Percentiles rank a stretch among this genome's conserved stretches.
These are phyloP conservation scores for Vigna unguiculata DNA, from an alignment of 306 rosid genomes.

Conservation along the genomic window DNA sequence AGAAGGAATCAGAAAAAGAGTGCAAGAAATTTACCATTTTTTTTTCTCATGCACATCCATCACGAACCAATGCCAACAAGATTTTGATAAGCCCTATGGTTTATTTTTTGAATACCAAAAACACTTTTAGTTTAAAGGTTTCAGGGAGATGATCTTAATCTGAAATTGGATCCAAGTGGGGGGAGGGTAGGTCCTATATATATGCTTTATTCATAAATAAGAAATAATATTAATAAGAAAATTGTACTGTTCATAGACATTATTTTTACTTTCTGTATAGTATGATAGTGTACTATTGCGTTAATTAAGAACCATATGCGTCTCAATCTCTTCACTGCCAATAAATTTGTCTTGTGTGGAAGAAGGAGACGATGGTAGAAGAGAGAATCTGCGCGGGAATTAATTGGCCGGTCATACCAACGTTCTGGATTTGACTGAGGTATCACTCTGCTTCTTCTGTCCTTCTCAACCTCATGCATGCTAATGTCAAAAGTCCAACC, in stretches of 20 bases:
- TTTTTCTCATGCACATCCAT: conserved; percentile 33
- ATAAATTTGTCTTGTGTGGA: conserved; percentile 35
- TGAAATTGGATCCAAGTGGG: conserved; percentile 8
- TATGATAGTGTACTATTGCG: background rate
- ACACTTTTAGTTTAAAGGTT: background rate
- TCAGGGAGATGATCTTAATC: conserved; percentile 6
- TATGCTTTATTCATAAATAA: background rate
- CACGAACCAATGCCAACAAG: background rate
- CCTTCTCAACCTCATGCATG: background rate
- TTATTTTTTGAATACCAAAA: background rate
- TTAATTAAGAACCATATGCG: conserved; percentile 8
- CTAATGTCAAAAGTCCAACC: background rate
- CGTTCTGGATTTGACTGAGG: background rate
- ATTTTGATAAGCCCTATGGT: background rate
- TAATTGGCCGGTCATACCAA: conserved; percentile 35
- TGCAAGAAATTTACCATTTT: conserved; percentile 24
- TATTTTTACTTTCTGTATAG: background rate
- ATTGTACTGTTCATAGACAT: background rate
- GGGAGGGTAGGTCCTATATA: too few species aligned
- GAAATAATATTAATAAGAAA: background rate
- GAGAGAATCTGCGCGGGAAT: conserved; percentile 28
- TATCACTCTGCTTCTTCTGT: background rate
- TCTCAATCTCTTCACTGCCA: conserved; percentile 23
- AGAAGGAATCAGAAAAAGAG: conserved; percentile 13
- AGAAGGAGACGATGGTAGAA: background rate